A percentile compares a stretch with the other conserved stretches of the same genome.
phyloP scores from a whole-genome alignment of 2,329 filamentous ascomycete species.

The Spiromastix sp. region DNA sequence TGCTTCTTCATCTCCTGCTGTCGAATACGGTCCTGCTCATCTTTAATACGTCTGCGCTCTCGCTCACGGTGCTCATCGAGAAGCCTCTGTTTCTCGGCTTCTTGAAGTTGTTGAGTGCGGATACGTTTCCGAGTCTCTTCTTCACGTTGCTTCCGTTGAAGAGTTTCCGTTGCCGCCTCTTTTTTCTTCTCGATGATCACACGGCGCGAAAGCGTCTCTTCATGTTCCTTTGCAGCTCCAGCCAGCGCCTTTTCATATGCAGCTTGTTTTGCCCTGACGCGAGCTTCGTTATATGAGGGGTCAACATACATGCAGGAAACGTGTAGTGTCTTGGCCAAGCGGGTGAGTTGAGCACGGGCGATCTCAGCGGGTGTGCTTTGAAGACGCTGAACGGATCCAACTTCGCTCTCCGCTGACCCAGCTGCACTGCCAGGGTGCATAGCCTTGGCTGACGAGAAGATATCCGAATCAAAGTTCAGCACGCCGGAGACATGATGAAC shows the following conservation, averaged over 20 bases:
- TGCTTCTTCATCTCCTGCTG: conserved; percentile 91
- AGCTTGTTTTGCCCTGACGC: conserved; percentile 65
- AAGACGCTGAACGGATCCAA: conserved; percentile 78
- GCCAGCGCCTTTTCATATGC: conserved; percentile 73
- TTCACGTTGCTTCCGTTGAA: conserved; percentile 84
- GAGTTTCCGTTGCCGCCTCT: conserved; percentile 80
- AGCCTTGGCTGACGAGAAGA: conserved; percentile 94
- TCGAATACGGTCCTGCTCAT: conserved; percentile 79
- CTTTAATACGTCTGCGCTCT: conserved; percentile 73
- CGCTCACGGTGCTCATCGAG: conserved; percentile 88
- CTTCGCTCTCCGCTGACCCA: conserved; percentile 79
- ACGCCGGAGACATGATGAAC: conserved; percentile 93
- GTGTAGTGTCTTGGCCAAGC: conserved; percentile 81
- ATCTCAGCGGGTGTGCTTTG: conserved; percentile 98
- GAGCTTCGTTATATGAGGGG: conserved; percentile 72
- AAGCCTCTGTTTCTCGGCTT: conserved; percentile 80
- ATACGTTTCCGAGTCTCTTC: conserved; percentile 80
- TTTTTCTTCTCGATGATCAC: conserved; percentile 94
- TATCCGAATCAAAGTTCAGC: conserved; percentile 93
- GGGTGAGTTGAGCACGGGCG: conserved; percentile 85
- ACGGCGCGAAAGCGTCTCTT: conserved; percentile 73
- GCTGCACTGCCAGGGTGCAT: conserved; percentile 72
- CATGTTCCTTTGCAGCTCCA: conserved; percentile 86
- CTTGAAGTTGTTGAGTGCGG: conserved; percentile 76
- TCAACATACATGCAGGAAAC: conserved; percentile 95